Evolutionary conservation across 805 yeast genomes (phyloP).

Genomic region (Starmerella potacharoeniae): DNA sequence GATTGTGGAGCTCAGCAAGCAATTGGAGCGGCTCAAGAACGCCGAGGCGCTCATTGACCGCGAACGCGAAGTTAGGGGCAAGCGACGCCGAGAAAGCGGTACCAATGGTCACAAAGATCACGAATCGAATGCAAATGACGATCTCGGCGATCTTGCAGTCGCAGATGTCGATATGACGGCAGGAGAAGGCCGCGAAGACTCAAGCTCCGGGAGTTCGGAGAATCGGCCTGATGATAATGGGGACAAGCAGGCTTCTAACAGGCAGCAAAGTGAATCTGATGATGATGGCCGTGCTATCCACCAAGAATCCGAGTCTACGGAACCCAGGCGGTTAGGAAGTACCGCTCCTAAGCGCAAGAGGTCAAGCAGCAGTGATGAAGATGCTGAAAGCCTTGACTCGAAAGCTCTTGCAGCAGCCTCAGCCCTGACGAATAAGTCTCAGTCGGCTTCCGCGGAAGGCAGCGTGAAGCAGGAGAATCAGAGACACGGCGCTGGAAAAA

Average conservation of each 20-base stretch:
- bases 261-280: background rate
- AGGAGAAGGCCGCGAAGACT: background rate
- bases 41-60: conserved; percentile 20
- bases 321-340: background rate
- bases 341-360: background rate
- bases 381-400: background rate
- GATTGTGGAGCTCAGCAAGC: conserved; percentile 18
- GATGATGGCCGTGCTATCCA: background rate
- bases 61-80: conserved; percentile 13
- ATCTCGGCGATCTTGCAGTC: background rate
- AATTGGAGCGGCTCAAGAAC: conserved; percentile 18
- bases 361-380: background rate
- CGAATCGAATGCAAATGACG: background rate
- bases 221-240: background rate
- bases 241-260: background rate
- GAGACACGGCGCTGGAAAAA: background rate
- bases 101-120: background rate
- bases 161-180: background rate
- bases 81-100: background rate
- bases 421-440: background rate
- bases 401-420: background rate
- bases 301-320: background rate
- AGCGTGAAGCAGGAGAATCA: background rate
- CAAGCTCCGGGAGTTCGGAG: background rate
- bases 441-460: background rate